phyloP scores from a whole-genome alignment of 148 eudicot genomes.

The Oxyria digyna region DNA sequence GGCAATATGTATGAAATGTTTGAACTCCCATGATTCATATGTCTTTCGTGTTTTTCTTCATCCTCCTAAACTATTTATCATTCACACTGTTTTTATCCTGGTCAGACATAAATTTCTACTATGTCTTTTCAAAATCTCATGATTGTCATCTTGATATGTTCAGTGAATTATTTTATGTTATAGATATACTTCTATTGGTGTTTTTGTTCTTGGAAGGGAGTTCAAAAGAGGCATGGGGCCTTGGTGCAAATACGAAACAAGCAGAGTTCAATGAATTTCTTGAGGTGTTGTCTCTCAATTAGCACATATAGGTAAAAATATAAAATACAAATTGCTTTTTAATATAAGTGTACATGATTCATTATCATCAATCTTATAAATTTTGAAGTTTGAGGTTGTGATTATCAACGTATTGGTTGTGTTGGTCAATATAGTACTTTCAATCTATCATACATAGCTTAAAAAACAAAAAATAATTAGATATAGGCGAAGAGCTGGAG shows the following conservation, averaged over 20 bases:
- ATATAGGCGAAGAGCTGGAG: too few species aligned
- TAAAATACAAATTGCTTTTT: neutral
- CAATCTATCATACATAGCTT: too few species aligned
- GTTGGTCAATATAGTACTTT: too few species aligned
- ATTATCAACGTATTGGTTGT: neutral
- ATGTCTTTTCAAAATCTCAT: too few species aligned
- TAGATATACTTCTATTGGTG: conserved; percentile 98
- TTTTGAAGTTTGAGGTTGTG: too few species aligned
- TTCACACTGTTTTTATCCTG: neutral
- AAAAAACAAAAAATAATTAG: too few species aligned
- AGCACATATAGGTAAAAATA: neutral
- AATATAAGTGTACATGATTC: neutral
- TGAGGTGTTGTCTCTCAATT: conserved; percentile 31
- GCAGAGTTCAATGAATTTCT: conserved; percentile 88
- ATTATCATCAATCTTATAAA: neutral
- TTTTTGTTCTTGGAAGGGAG: conserved; percentile 89
- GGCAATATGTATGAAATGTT: conserved; percentile 89
- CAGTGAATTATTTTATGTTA: conserved; percentile 9
- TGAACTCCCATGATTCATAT: too few species aligned
- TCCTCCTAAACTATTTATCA: neutral
- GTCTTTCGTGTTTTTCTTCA: neutral
- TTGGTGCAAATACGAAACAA: conserved; percentile 65
- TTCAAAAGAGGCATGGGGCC: conserved; percentile 86
- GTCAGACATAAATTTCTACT: too few species aligned
- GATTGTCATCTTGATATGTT: neutral